Base-by-base conservation (phyloP, 208 protist genomes). In the Hexamita inflata region DNA sequence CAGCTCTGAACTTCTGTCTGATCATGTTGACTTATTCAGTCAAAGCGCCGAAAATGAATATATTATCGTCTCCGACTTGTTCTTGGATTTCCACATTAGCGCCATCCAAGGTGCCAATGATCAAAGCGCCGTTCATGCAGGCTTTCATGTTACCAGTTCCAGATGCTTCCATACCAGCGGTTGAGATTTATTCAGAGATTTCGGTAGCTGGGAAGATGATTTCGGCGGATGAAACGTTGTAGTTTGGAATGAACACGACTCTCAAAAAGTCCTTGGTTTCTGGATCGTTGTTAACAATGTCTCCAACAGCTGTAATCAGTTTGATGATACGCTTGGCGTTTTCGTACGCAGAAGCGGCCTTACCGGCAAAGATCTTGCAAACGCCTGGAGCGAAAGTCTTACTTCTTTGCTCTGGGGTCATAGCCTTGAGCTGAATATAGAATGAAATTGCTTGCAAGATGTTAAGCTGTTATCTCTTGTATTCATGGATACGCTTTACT, bases 81-180 rank as follows among this genome's bases (percentile, higher is more conserved):
- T 92, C 86, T 28, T 13, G 40, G 49, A 92, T 91, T 77, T 93
- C 90, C 35, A 93, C 87, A 76, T 90, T 91, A 65, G 89, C 89
- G 41, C 90, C 90, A 78, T 93, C 90, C 9, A 84, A 34, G n/a
- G 90, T 93, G 66, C 88, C 89, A 39, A 91, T 78, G 57, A 92
- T 86, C 1, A 92, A 24, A 28, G 75, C 83, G 57, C 88, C 88
- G 78, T 93, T 93, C 68, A 91, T 78, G 30, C 76, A 60, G 70
- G 91, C 91, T 77, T 93, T 93, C 88, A 92, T 92, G 77, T 90
- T 90, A 41, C 83, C 78, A 28, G 89, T 92, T 29, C 90, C 88
- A 35, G 85, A 90, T 4, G 89, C 74, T 49, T 78, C 76, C 42
- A 73, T 73, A 42, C 80, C 80, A 45, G 90, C 88, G 28, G 85